A percentile compares a stretch with the other conserved stretches of the same genome.
Evolutionary conservation across 1,284 basidiomycete genomes (phyloP).

Genomic region (Marasmius oreades): DNA sequence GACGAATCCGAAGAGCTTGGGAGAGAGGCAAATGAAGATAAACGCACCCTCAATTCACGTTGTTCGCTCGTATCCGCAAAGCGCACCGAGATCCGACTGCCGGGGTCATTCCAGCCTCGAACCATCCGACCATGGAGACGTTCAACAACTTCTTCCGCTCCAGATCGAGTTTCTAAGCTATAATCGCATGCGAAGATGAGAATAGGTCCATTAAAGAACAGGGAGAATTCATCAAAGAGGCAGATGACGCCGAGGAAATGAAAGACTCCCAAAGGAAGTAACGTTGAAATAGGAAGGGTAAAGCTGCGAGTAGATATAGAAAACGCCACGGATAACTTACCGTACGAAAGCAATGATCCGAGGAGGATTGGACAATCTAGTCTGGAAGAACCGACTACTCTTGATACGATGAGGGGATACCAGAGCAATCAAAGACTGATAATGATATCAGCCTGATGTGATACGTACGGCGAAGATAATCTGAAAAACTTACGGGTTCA

Average conservation of each 20-base stretch:
- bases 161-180: slow-evolving; percentile 62
- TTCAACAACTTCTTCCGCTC: slow-evolving; percentile 71
- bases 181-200: neutral
- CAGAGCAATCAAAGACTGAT: slow-evolving; percentile 53
- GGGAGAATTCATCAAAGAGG: neutral
- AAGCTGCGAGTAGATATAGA: neutral
- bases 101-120: slow-evolving; percentile 68
- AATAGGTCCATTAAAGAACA: slow-evolving; percentile 3
- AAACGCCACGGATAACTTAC: slow-evolving; percentile 32
- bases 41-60: slow-evolving; percentile 41
- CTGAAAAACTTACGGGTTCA: slow-evolving; percentile 36
- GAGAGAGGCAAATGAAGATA: slow-evolving; percentile 9
- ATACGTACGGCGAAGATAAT: neutral
- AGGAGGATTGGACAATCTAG: slow-evolving; percentile 66
- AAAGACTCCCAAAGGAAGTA: neutral
- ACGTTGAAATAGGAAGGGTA: neutral
- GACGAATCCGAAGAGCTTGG: slow-evolving; percentile 3
- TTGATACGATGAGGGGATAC: slow-evolving; percentile 63
- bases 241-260: neutral
- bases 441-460: slow-evolving; percentile 6
- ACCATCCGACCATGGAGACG: slow-evolving; percentile 73
- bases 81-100: slow-evolving; percentile 68
- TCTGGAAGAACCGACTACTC: slow-evolving; percentile 72
- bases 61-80: slow-evolving; percentile 65
- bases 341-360: slow-evolving; percentile 74